These are phyloP conservation scores for Tephrocybe sp. DNA, from an alignment of 768 basidiomycete species.

Conservation along the genomic window DNA sequence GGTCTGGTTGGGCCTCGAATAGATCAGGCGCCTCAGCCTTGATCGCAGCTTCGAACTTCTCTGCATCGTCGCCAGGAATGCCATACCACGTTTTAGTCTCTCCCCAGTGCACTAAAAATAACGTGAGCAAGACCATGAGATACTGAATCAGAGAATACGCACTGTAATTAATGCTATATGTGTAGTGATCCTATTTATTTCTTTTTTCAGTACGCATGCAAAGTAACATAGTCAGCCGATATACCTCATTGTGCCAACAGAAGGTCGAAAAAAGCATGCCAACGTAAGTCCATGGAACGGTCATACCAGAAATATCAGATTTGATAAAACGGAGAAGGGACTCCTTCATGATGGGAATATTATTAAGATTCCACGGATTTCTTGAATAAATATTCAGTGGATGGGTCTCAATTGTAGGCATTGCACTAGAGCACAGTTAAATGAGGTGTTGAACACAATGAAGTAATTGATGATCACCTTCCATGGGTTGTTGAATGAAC, in stretches of 20 bases:
- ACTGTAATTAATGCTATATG: constrained; percentile 95
- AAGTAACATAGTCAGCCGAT: constrained; percentile 11
- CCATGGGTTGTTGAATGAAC: constrained; percentile 97
- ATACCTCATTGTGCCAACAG: constrained; percentile 98
- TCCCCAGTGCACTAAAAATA: constrained; percentile 89
- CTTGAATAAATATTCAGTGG: constrained; percentile 83
- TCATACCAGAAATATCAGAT: constrained; percentile 99
- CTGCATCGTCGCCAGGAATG: constrained; percentile 92
- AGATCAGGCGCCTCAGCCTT: constrained; percentile 94
- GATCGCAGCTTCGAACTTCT: constrained; percentile 95
- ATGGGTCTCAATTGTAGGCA: constrained; percentile 94
- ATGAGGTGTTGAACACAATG: constrained; percentile 3
- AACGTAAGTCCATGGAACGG: constrained; percentile 98
- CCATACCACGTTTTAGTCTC: constrained; percentile 99
- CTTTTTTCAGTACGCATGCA: background rate
- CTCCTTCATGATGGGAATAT: constrained; percentile 89
- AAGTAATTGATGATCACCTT: constrained; percentile 50
- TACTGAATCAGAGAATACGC: constrained; percentile 27
- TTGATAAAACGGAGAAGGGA: constrained; percentile 97
- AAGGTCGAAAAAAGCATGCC: constrained; percentile 99
- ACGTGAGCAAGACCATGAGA: constrained; percentile 13
- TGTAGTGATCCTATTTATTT: constrained; percentile 87
- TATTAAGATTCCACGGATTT: constrained; percentile 98
- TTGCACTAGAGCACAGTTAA: constrained; percentile 56
- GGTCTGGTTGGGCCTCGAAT: constrained; percentile 95